These are phyloP conservation scores for Perkinsus olseni DNA, from an alignment of 169 alveolate genomes.

Conservation along the genomic window DNA sequence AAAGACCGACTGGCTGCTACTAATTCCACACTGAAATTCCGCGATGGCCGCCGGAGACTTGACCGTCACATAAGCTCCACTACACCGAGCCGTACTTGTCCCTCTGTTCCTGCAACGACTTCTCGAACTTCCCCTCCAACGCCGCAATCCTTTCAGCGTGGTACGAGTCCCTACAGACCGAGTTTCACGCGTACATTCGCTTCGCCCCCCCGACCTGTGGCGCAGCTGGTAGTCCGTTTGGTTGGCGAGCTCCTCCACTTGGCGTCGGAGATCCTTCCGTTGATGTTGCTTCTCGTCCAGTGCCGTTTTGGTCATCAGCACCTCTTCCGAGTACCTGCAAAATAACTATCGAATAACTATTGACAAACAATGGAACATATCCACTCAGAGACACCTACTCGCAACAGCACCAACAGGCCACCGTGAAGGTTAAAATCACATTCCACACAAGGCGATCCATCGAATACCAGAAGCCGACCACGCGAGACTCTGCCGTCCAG, in stretches of 20 bases:
- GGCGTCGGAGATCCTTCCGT: conserved; percentile 31
- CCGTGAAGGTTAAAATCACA: too few relatives aligned
- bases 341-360: neutral
- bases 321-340: conserved; percentile 30
- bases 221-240: conserved; percentile 39
- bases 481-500: too few relatives aligned
- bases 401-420: neutral
- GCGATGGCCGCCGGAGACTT: neutral
- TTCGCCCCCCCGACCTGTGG: neutral
- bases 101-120: conserved; percentile 21
- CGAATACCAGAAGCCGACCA: too few relatives aligned
- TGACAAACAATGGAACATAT: neutral
- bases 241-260: conserved; percentile 37
- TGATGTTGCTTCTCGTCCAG: conserved; percentile 33
- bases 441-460: too few relatives aligned
- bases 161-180: conserved; percentile 14
- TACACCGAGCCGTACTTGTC: neutral
- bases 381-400: neutral
- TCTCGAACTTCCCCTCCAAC: conserved; percentile 57
- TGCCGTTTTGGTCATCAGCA: conserved; percentile 28
- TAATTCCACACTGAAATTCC: neutral
- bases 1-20: neutral
- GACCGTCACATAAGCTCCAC: neutral
- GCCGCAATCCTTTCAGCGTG: conserved; percentile 63
- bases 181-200: neutral